Conservation (phyloP, 345 rosid species). For the Turnera subulata region DNA sequence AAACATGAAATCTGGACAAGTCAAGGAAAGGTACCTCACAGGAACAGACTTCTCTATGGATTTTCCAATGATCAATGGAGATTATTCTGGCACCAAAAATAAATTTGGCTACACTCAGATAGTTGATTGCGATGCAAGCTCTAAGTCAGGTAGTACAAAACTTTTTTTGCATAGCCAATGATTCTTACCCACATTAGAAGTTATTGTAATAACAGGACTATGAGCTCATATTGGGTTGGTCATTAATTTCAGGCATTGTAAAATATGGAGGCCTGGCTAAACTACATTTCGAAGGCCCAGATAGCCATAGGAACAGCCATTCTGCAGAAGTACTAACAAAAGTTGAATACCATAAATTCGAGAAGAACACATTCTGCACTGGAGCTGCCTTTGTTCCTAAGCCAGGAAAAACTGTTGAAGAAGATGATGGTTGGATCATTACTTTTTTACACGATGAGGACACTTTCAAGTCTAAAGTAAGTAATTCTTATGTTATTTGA, state of each 20-base stretch:
- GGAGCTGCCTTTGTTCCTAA: conserved; percentile 47
- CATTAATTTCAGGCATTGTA: conserved; percentile 31
- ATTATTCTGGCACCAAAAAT: conserved; percentile 31
- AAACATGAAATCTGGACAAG: conserved; percentile 27
- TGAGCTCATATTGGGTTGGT: too few relatives aligned
- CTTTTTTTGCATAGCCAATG: background rate
- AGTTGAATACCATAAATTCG: conserved; percentile 43
- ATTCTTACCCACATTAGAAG: too few relatives aligned
- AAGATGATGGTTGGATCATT: conserved; percentile 57
- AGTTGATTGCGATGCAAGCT: conserved; percentile 34
- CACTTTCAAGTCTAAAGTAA: conserved; percentile 32
- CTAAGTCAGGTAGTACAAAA: conserved; percentile 24
- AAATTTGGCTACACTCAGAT: conserved; percentile 44
- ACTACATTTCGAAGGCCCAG: conserved; percentile 35
- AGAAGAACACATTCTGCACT: conserved; percentile 34
- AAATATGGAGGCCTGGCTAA: conserved; percentile 50
- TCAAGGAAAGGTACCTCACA: conserved; percentile 31
- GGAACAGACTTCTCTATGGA: conserved; percentile 31
- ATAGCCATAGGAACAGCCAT: background rate
- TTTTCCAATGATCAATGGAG: conserved; percentile 41
- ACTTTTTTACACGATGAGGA: conserved; percentile 48
- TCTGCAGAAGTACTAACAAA: conserved; percentile 17
- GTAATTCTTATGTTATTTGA: background rate
- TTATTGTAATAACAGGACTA: background rate
- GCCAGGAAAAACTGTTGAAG: conserved; percentile 18